A percentile compares a stretch with the other conserved stretches of the same genome.
These are phyloP conservation scores for Coemansia sp. DNA, from an alignment of 192 early-diverging fungal genomes.

Conservation along the genomic window DNA sequence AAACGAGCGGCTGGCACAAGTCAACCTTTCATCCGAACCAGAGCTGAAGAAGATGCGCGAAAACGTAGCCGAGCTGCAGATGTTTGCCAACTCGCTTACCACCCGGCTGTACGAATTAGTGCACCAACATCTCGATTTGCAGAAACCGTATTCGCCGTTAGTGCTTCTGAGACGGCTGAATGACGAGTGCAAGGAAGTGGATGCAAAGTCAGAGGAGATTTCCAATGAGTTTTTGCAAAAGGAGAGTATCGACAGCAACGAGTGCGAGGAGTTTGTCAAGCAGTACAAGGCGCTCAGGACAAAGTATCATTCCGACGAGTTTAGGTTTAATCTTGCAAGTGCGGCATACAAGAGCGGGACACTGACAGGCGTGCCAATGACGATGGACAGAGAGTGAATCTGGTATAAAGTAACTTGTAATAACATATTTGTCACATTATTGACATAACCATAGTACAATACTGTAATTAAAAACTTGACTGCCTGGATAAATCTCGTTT, in stretches of 20 bases:
- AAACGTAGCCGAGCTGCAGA: slow-evolving; percentile 47
- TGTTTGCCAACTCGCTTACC: slow-evolving; percentile 51
- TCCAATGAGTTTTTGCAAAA: slow-evolving; percentile 16
- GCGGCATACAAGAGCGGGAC: slow-evolving; percentile 42
- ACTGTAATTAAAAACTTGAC: too few relatives aligned
- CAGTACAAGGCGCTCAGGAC: slow-evolving; percentile 32
- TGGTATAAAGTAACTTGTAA: too few relatives aligned
- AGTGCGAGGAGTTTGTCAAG: slow-evolving; percentile 51
- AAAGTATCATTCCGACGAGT: slow-evolving; percentile 29
- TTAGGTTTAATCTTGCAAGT: slow-evolving; percentile 21
- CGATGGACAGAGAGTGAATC: slow-evolving; percentile 28
- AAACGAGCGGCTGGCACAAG: slow-evolving; percentile 48
- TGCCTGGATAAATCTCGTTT: too few relatives aligned
- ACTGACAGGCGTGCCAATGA: slow-evolving; percentile 35
- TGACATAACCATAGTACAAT: too few relatives aligned
- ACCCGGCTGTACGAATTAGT: slow-evolving; percentile 50
- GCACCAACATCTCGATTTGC: slow-evolving; percentile 45
- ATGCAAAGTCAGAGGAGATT: slow-evolving; percentile 28
- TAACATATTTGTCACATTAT: too few relatives aligned
- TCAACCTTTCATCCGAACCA: slow-evolving; percentile 41
- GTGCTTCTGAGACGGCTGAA: slow-evolving; percentile 24
- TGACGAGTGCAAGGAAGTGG: slow-evolving; percentile 15
- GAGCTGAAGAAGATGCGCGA: slow-evolving; percentile 49
- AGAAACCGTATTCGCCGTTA: slow-evolving; percentile 48
- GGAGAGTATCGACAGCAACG: slow-evolving; percentile 12